Evolutionary conservation across 495 filamentous ascomycete species (phyloP), one percentile per base, ranked within the genome.

Genomic region (Chaetomium fimeti): DNA sequence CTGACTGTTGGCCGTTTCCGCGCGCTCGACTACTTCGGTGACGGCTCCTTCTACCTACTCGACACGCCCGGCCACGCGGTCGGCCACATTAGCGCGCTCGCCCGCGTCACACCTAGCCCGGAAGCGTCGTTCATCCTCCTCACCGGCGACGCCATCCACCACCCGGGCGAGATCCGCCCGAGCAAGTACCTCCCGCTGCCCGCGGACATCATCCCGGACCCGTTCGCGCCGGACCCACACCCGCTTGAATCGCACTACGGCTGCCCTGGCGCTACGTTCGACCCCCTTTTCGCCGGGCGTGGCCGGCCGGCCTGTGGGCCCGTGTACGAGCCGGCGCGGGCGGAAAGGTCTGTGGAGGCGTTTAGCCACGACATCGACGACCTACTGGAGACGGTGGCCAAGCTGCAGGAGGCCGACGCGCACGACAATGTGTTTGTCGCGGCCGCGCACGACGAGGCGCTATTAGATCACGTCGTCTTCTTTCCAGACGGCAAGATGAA

Each of bases 1-100:
- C 43, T 83, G 18, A 69, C 75, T 43, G 78, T 88, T 28, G 81
- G 84, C 36, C 57, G 70, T 8, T 81, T 85, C 67, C 61, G 64
- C 22, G 87, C 85, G 0, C 66, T 82, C 20, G 88, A 91, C 69
- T 88, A 84, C 66, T 88, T 86, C 66, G 77, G 76, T 11, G 86
- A 88, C 66, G 85, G 85, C 11, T 81, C 78, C 25, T 82, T 87
- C 62, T 86, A 85, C 70, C 75, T 88, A 43, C 75, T 88, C 52
- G 76, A 85, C 66, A 65, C 79, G 0, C 84, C 85, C 4, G 85
- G 85, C 15, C 85, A 87, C 62, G 76, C 78, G 13, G 71, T 80
- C 32, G 85, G 87, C 0, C 85, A 89, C 66, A 76, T 87, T 5
- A 80, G 79, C 62, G 85, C 65, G 0, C 72, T 89, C 5, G 86